Evolutionary conservation across 2,329 filamentous ascomycete species (phyloP).

Genomic region (Cladorrhinum sp.): DNA sequence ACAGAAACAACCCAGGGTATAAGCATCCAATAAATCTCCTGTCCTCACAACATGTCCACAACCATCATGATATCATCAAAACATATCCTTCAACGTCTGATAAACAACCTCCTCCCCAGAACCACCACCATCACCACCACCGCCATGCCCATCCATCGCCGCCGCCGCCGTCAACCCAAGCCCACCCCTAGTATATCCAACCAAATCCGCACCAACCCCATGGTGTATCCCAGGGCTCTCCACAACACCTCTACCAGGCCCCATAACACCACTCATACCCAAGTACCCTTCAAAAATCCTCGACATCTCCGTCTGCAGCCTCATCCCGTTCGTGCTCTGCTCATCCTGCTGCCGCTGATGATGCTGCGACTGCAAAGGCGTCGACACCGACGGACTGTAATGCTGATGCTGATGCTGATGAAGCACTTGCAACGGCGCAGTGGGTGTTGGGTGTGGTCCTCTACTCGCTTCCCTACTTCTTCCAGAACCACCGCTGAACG

Average conservation of each 20-base stretch:
- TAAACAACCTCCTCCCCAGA: conserved; percentile 24
- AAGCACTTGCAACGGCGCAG: not conserved
- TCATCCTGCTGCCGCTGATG: too few relatives aligned
- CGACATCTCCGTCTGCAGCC: conserved; percentile 54
- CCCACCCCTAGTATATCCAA: conserved; percentile 16
- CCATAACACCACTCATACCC: conserved; percentile 19
- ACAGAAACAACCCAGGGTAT: too few relatives aligned
- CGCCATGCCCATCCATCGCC: not conserved
- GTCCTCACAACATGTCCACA: not conserved
- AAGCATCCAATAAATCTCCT: too few relatives aligned
- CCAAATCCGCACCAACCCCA: conserved; percentile 13
- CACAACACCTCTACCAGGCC: not conserved
- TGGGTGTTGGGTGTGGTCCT: not conserved
- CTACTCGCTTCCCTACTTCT: conserved; percentile 7
- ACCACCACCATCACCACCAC: too few relatives aligned
- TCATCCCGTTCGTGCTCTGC: conserved; percentile 41
- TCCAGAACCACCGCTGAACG: not conserved
- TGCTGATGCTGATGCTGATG: not conserved
- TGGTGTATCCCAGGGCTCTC: conserved; percentile 8
- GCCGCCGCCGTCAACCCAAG: not conserved
- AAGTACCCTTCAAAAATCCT: conserved; percentile 44
- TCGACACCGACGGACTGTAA: conserved; percentile 14
- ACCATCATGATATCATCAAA: conserved; percentile 21
- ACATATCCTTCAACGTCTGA: conserved; percentile 33
- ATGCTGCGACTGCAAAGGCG: conserved; percentile 28